Percentiles rank a stretch among this genome's conserved stretches.
phyloP scores from a whole-genome alignment of 2,329 filamentous ascomycete genomes.

The Dendryphion nanum region DNA sequence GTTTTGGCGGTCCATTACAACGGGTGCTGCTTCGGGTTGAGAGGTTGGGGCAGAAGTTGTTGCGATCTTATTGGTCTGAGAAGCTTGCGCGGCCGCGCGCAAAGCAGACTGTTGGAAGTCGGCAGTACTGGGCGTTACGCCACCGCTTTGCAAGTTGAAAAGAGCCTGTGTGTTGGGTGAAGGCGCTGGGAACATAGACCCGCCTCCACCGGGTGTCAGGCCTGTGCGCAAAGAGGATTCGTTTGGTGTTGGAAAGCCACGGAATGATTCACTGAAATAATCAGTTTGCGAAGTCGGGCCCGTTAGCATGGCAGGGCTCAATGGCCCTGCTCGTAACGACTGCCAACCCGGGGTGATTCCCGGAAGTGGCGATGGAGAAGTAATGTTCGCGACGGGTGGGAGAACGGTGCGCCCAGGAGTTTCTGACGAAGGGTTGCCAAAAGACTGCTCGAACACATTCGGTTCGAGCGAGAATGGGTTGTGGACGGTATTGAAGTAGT shows the following conservation, averaged over 20 bases:
- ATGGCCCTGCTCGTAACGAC: slow-evolving; percentile 83
- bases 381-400: slow-evolving; percentile 85
- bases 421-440: slow-evolving; percentile 67
- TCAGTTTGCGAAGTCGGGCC: slow-evolving; percentile 71
- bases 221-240: slow-evolving; percentile 91
- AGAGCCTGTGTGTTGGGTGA: slow-evolving; percentile 84
- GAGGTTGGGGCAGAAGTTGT: slow-evolving; percentile 44
- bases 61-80: slow-evolving; percentile 39
- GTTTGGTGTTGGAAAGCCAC: slow-evolving; percentile 91
- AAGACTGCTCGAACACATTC: slow-evolving; percentile 97
- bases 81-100: slow-evolving; percentile 62
- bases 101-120: slow-evolving; percentile 95
- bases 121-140: slow-evolving; percentile 82
- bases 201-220: slow-evolving; percentile 88
- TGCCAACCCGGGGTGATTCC: slow-evolving; percentile 80
- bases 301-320: slow-evolving; percentile 96
- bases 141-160: slow-evolving; percentile 75
- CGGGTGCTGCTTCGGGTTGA: slow-evolving; percentile 42
- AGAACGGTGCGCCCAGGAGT: slow-evolving; percentile 77
- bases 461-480: slow-evolving; percentile 72
- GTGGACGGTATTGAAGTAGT: slow-evolving; percentile 52
- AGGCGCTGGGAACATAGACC: slow-evolving; percentile 93
- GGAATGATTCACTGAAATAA: slow-evolving; percentile 84
- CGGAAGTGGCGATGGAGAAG: slow-evolving; percentile 78
- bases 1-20: slow-evolving; percentile 56